Evolutionary conservation across 164 flowering plant species (phyloP), one percentile per base, ranked within the genome.

Genomic region (Protea cynaroides): DNA sequence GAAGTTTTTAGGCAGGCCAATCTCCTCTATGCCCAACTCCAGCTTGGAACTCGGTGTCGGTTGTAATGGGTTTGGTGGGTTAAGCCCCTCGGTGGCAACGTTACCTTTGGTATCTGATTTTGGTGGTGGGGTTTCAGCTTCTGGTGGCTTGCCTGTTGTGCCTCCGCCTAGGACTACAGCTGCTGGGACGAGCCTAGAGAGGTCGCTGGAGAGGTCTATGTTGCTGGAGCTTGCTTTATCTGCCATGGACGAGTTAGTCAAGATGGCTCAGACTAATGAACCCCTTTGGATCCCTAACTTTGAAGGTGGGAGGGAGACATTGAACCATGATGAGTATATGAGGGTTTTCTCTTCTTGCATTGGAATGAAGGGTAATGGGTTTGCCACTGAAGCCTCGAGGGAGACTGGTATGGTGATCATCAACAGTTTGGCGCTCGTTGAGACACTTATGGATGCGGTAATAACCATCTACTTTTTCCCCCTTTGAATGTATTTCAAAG

Each of bases 191-290:
- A 83, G 80, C 2, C 46, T 84, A 7, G 95, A 86, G 17, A 75
- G 82, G 50, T 81, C 89, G 2, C 25, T 79, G 11, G 95, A 92
- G 81, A 80, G 87, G 60, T 86, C 97, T 3, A 77, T 94, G 89
- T 83, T 81, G 63, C 71, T 86, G 69, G 97, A 91, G 78, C 85
- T 91, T 43, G 97, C 99, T 43, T 76, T 91, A 77, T 75, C 86
- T 44, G 95, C 97, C 25, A 94, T 94, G 99, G 95, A 91, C 55
- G 99, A 94, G 58, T 64, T 94, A 73, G 81, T 91, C 8, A 91
- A 85, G 74, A 75, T 94, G 88, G 99, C 91, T 0, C 89, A 87
- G 68, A 75, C 79, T 25, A 83, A 84, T 37, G 96, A 86, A 29
- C 90, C 97, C 0, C 82, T 94, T 43, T 94, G 99, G 99, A 18